A percentile compares a stretch with the other conserved stretches of the same genome.
Evolutionary conservation across 108 stramenopile genomes (phyloP).

Genomic region (Skeletonema potamos): DNA sequence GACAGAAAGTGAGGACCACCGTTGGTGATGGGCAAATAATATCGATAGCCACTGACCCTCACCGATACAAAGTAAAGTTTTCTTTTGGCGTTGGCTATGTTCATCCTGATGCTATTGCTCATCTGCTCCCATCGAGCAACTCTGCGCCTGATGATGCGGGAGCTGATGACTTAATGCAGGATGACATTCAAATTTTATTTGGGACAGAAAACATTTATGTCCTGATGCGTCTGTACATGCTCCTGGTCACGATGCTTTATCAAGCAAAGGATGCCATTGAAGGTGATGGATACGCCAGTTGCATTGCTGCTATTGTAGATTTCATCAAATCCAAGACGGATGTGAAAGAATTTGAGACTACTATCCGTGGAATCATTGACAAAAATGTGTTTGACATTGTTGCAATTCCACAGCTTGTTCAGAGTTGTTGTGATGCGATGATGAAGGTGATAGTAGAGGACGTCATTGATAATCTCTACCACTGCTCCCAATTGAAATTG

Average conservation of each 20-base stretch:
- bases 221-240: conserved; percentile 69
- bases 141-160: conserved; percentile 35
- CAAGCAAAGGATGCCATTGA: conserved; percentile 35
- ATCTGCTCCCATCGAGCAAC: conserved; percentile 39
- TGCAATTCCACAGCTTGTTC: conserved; percentile 66
- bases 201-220: conserved; percentile 75
- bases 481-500: conserved; percentile 59
- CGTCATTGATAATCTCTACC: conserved; percentile 47
- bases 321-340: conserved; percentile 41
- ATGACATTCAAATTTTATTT: conserved; percentile 56
- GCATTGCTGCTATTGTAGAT: conserved; percentile 47
- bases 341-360: conserved; percentile 55
- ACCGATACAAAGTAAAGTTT: conserved; percentile 66
- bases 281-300: conserved; percentile 23
- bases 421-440: conserved; percentile 62
- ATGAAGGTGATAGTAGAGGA: conserved; percentile 61
- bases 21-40: conserved; percentile 77
- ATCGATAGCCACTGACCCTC: conserved; percentile 32
- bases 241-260: conserved; percentile 59
- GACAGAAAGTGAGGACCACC: conserved; percentile 67
- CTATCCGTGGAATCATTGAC: conserved; percentile 52
- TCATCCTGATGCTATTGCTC: conserved; percentile 56
- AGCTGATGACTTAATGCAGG: conserved; percentile 22
- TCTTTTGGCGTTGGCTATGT: conserved; percentile 70
- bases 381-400: conserved; percentile 51